Evolutionary conservation across 2,329 filamentous ascomycete species (phyloP).

Genomic region (Knoxdaviesia capensis): DNA sequence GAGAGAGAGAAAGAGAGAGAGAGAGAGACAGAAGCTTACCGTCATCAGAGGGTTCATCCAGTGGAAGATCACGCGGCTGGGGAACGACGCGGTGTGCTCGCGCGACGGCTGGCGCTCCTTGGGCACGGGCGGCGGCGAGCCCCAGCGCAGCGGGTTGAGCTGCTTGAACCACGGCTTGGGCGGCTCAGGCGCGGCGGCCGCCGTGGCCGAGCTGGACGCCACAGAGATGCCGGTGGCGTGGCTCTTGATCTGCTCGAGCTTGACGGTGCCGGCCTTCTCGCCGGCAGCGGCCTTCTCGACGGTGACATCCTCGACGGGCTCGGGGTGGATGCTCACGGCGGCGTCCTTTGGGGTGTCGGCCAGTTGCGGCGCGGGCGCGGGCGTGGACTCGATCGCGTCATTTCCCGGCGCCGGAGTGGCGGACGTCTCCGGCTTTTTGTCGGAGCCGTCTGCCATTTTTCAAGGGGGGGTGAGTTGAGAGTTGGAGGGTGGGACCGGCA

Average conservation of each 20-base stretch:
- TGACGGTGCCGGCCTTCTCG: background rate
- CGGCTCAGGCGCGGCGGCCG: slow-evolving; percentile 7
- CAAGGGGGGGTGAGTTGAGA: too few species aligned
- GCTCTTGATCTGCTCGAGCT: slow-evolving; percentile 24
- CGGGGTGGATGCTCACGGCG: slow-evolving; percentile 2
- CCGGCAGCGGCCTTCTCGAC: slow-evolving; percentile 1
- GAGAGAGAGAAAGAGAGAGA: background rate
- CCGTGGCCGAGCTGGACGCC: slow-evolving; percentile 19
- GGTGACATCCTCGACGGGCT: slow-evolving; percentile 3
- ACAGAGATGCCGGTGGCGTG: slow-evolving; percentile 31
- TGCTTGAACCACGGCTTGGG: slow-evolving; percentile 43
- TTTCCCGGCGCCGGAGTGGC: too few species aligned
- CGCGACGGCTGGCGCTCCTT: slow-evolving; percentile 32
- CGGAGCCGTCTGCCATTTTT: too few species aligned
- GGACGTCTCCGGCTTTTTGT: too few species aligned
- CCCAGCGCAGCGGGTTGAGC: slow-evolving; percentile 41
- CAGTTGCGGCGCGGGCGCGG: too few species aligned
- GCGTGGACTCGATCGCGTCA: too few species aligned
- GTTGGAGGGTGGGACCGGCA: too few species aligned
- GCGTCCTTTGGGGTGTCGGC: background rate
- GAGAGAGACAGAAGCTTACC: slow-evolving; percentile 21
- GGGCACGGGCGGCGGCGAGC: slow-evolving; percentile 32
- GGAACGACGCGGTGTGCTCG: slow-evolving; percentile 53
- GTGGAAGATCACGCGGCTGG: slow-evolving; percentile 62
- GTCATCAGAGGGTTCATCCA: slow-evolving; percentile 85